These are phyloP conservation scores for Persicaria tinctoria DNA, from an alignment of 148 eudicot genomes.

Conservation along the genomic window DNA sequence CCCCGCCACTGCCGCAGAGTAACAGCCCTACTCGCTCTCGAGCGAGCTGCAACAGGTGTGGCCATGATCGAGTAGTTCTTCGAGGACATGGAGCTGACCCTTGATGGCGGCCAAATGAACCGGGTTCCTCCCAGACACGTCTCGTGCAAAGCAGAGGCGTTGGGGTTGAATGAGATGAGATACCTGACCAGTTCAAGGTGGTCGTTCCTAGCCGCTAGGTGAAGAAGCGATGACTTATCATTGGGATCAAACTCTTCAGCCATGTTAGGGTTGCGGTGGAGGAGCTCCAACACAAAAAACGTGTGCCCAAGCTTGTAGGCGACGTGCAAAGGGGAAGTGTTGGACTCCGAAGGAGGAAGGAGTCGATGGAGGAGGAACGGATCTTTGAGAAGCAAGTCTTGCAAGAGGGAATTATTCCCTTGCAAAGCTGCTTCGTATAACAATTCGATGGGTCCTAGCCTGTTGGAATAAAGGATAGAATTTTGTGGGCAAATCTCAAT, in stretches of 20 bases:
- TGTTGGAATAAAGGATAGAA: no score
- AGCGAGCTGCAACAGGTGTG: conserved; percentile 19
- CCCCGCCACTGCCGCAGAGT: background rate
- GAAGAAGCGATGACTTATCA: conserved; percentile 27
- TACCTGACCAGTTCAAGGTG: conserved; percentile 21
- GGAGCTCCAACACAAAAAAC: conserved; percentile 22
- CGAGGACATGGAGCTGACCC: conserved; percentile 20
- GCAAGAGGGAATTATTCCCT: conserved; percentile 19
- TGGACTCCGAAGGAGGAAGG: background rate
- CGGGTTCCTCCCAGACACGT: conserved; percentile 30
- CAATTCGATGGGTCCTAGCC: no score
- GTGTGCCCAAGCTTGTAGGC: conserved; percentile 29
- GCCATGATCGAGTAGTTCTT: conserved; percentile 15
- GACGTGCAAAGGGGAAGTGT: conserved; percentile 29
- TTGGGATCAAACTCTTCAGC: conserved; percentile 25
- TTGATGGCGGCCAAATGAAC: conserved; percentile 28
- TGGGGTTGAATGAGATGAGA: background rate
- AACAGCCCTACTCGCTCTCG: conserved; percentile 1
- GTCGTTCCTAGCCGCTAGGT: conserved; percentile 31
- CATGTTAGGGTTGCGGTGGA: conserved; percentile 29
- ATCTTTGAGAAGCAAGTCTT: conserved; percentile 21
- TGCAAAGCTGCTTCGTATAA: conserved; percentile 27
- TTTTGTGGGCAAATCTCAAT: no score
- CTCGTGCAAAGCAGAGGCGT: conserved; percentile 25
- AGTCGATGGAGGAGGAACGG: conserved; percentile 8